Conservation (phyloP, 352 stramenopile species). For the Halophytophthora batemanensis region DNA sequence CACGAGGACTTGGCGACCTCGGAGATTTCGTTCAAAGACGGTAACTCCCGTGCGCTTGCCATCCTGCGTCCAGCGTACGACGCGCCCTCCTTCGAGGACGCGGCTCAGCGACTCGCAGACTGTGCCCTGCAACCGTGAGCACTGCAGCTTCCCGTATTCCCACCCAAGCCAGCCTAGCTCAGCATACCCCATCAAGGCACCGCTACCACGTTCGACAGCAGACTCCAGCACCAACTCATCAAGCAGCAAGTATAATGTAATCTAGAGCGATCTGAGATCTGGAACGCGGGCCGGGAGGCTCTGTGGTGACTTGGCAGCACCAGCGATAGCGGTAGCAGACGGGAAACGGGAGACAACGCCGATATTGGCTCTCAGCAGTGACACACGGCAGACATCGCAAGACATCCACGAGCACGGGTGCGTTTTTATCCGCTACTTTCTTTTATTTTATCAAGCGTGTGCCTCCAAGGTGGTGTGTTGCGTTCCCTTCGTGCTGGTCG, state of each 20-base stretch:
- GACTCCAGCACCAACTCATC: slow-evolving; percentile 27
- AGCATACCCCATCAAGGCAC: slow-evolving; percentile 12
- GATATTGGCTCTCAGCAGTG: slow-evolving; percentile 29
- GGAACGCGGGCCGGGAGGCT: slow-evolving; percentile 8
- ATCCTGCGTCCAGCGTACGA: slow-evolving; percentile 25
- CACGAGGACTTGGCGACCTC: slow-evolving; percentile 21
- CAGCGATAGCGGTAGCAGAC: slow-evolving; percentile 23
- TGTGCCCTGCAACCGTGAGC: slow-evolving; percentile 41
- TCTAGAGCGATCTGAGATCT: slow-evolving; percentile 34
- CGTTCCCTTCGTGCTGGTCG: slow-evolving; percentile 2
- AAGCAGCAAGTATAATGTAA: slow-evolving; percentile 39
- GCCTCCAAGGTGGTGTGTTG: slow-evolving; percentile 1
- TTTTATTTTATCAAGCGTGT: slow-evolving; percentile 30
- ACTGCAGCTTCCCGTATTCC: slow-evolving; percentile 5
- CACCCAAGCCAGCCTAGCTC: slow-evolving; percentile 18
- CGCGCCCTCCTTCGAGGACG: slow-evolving; percentile 42
- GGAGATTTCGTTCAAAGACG: slow-evolving; percentile 29
- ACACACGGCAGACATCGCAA: slow-evolving; percentile 9
- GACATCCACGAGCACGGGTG: slow-evolving; percentile 14
- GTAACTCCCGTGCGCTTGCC: slow-evolving; percentile 19
- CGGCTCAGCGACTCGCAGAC: slow-evolving; percentile 34
- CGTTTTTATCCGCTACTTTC: slow-evolving; percentile 16
- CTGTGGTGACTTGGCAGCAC: slow-evolving; percentile 37
- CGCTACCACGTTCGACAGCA: slow-evolving; percentile 14
- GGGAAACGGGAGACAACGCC: slow-evolving; percentile 17